Percentiles rank a stretch among this genome's conserved stretches.
These are phyloP conservation scores for Aspergillus sp. DNA, from an alignment of 2,329 filamentous ascomycete genomes.

Conservation along the genomic window DNA sequence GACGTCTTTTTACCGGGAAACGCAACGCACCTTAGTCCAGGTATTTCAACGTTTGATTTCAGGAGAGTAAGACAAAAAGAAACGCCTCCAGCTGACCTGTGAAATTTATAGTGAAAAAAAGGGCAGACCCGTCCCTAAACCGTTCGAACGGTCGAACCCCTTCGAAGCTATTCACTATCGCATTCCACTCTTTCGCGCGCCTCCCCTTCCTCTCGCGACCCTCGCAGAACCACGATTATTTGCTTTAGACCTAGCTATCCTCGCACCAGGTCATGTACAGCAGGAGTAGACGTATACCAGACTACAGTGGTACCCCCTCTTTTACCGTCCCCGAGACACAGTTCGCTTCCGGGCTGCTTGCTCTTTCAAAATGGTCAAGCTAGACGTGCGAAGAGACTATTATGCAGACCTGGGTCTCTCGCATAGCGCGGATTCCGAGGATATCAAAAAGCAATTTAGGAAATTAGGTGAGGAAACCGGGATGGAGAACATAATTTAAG, in stretches of 20 bases:
- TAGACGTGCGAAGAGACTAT: conserved; percentile 71
- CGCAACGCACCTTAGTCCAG: not conserved
- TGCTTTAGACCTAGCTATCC: not conserved
- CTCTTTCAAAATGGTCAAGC: conserved; percentile 62
- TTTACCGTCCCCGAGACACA: conserved; percentile 8
- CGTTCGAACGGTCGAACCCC: not conserved
- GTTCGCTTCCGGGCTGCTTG: not conserved
- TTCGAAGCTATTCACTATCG: not conserved
- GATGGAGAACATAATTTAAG: not conserved
- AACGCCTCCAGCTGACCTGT: not conserved
- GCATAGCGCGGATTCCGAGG: conserved; percentile 65
- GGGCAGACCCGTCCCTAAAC: too few species aligned
- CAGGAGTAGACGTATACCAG: conserved; percentile 13
- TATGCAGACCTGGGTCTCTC: conserved; percentile 79
- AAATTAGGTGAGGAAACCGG: conserved; percentile 65
- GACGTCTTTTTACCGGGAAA: not conserved
- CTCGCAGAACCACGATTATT: not conserved
- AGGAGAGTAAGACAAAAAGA: not conserved
- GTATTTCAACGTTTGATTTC: not conserved
- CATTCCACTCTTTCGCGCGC: not conserved
- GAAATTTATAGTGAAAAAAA: not conserved
- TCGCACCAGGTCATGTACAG: conserved; percentile 23
- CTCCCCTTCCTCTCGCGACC: not conserved
- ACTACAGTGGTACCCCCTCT: conserved; percentile 13
- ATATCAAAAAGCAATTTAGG: conserved; percentile 83